Percentiles rank a stretch among this genome's conserved stretches.
These are phyloP conservation scores for Nelumbo lutea DNA, from an alignment of 164 flowering plant species.

Conservation along the genomic window DNA sequence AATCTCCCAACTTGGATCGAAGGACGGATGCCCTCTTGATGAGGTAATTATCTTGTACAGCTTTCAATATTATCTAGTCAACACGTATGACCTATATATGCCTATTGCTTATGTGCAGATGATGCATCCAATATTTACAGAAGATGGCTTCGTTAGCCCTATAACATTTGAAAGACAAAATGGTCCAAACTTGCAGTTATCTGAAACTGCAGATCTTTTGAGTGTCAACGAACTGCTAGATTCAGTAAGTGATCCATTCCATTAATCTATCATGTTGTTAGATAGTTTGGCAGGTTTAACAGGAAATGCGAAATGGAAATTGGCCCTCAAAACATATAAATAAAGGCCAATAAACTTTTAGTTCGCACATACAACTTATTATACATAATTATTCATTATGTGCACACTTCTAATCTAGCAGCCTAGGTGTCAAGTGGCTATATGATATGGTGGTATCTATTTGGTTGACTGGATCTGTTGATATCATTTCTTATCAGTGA, in stretches of 20 bases:
- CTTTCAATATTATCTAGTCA: not conserved
- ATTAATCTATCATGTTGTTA: not conserved
- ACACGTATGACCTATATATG: not conserved
- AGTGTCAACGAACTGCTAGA: conserved; percentile 88
- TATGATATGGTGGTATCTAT: no score
- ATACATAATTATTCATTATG: no score
- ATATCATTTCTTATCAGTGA: no score
- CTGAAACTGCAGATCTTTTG: conserved; percentile 44
- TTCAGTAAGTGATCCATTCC: conserved; percentile 52
- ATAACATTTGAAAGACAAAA: conserved; percentile 43
- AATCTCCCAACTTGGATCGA: conserved; percentile 26
- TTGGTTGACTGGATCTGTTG: no score
- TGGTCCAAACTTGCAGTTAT: conserved; percentile 20
- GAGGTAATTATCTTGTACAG: conserved; percentile 39
- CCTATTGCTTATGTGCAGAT: conserved; percentile 34
- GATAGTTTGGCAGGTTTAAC: not conserved
- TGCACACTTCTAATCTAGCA: no score
- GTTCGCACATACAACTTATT: no score
- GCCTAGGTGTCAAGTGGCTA: no score
- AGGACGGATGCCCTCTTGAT: conserved; percentile 21
- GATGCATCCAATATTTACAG: conserved; percentile 23
- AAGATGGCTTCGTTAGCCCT: conserved; percentile 49
- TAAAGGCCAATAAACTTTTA: no score
- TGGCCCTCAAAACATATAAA: no score
- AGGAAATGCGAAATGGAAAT: no score